Conservation (phyloP, 345 rosid species). For the Eucalyptus microcorys region DNA sequence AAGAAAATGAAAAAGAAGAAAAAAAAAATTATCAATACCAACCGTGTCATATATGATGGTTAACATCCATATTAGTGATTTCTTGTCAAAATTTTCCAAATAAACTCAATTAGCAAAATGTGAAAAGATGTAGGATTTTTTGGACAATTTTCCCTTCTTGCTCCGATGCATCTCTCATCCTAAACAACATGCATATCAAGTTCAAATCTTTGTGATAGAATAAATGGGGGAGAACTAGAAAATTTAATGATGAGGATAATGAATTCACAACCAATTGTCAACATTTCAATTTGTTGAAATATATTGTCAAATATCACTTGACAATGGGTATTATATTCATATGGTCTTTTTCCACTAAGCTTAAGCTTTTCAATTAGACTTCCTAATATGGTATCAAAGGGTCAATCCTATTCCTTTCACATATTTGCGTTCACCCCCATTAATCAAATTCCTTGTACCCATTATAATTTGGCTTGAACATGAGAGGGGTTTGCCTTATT, state of each 20-base stretch:
- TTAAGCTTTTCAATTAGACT: background rate
- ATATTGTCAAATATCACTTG: background rate
- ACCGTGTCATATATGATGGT: accelerated
- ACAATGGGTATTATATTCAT: background rate
- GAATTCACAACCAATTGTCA: background rate
- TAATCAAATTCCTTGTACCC: background rate
- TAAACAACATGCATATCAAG: background rate
- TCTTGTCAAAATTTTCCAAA: accelerated
- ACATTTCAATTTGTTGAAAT: background rate
- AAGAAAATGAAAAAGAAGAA: too few relatives aligned
- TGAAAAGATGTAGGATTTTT: too few relatives aligned
- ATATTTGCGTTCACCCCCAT: background rate
- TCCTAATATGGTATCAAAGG: background rate
- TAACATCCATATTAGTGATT: too few relatives aligned
- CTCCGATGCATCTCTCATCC: background rate
- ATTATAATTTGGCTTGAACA: background rate
- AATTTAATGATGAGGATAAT: background rate
- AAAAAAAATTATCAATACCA: too few relatives aligned
- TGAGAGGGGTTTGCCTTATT: background rate
- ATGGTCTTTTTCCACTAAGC: accelerated
- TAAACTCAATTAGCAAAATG: background rate
- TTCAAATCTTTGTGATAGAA: background rate
- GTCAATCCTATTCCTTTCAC: background rate
- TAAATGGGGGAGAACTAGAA: background rate
- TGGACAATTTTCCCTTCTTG: background rate